These are phyloP conservation scores for Erythrobasidium hasegawianum DNA, from an alignment of 1,284 basidiomycete genomes.

Conservation along the genomic window DNA sequence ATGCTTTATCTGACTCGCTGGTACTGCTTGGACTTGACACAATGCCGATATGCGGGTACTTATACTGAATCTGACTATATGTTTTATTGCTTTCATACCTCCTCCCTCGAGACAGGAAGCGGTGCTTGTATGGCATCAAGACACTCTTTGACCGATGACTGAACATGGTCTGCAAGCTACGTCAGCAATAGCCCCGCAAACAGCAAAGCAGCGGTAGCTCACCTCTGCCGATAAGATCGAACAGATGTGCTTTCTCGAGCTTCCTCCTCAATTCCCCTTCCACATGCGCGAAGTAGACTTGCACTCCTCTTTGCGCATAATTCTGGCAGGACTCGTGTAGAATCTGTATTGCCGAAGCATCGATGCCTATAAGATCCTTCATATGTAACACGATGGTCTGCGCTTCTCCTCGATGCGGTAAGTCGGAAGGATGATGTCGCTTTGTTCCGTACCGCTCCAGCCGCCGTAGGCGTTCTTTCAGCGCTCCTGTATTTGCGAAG, in stretches of 20 bases:
- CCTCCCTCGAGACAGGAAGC: too few species aligned
- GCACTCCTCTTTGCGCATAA: conserved; percentile 57
- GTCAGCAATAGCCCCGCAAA: background rate
- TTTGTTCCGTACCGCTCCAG: conserved; percentile 57
- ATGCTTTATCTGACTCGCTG: too few species aligned
- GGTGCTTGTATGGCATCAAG: background rate
- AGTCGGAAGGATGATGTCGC: conserved; percentile 78
- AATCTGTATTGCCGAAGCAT: conserved; percentile 65
- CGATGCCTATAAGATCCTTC: conserved; percentile 56
- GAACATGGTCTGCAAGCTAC: conserved; percentile 8
- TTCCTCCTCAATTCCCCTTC: conserved; percentile 9
- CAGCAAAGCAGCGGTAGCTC: background rate
- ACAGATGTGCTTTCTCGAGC: conserved; percentile 7
- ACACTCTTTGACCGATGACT: conserved; percentile 25
- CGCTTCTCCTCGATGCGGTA: conserved; percentile 68
- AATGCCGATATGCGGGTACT: too few species aligned
- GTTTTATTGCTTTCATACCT: too few species aligned
- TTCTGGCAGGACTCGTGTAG: conserved; percentile 73
- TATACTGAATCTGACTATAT: too few species aligned
- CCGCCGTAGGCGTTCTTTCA: conserved; percentile 75
- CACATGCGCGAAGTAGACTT: conserved; percentile 30
- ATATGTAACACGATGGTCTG: conserved; percentile 80
- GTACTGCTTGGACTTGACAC: too few species aligned
- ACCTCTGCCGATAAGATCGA: conserved; percentile 25
- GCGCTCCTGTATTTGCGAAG: conserved; percentile 83